These are phyloP conservation scores for Fusarium praegraminearum DNA, from an alignment of 2,329 filamentous ascomycete species.

Conservation along the genomic window DNA sequence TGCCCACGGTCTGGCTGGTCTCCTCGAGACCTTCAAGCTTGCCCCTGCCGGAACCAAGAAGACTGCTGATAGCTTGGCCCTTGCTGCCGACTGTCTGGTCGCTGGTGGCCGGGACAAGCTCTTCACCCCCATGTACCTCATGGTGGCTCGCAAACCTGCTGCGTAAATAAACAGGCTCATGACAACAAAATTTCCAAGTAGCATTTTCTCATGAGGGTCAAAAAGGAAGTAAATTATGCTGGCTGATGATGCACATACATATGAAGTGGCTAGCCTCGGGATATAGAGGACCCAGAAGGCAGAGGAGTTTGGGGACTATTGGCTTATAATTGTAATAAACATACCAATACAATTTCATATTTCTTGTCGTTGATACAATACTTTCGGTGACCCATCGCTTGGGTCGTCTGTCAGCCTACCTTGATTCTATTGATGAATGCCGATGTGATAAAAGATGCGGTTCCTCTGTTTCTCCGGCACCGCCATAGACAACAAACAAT, in stretches of 20 bases:
- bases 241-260: conserved; percentile 39
- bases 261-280: conserved; percentile 35
- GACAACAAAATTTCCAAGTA: conserved; percentile 22
- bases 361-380: conserved; percentile 18
- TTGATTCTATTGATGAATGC: background rate
- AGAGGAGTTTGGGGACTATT: conserved; percentile 41
- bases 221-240: conserved; percentile 31
- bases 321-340: conserved; percentile 49
- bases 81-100: conserved; percentile 86
- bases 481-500: conserved; percentile 11
- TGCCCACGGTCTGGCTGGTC: conserved; percentile 81
- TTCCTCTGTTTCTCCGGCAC: conserved; percentile 34
- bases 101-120: conserved; percentile 88
- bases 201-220: conserved; percentile 33
- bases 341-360: conserved; percentile 32
- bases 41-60: conserved; percentile 89
- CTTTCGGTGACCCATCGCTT: background rate
- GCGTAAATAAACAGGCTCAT: conserved; percentile 31
- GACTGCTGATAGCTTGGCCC: conserved; percentile 89
- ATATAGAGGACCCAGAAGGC: conserved; percentile 36
- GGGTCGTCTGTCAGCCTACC: background rate
- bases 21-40: conserved; percentile 78
- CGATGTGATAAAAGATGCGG: conserved; percentile 14
- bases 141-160: conserved; percentile 87
- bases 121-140: conserved; percentile 99